Percentiles rank a stretch among this genome's conserved stretches.
Conservation (phyloP, 202 grass and related monocot genomes). For the Saccharum hybrid region DNA sequence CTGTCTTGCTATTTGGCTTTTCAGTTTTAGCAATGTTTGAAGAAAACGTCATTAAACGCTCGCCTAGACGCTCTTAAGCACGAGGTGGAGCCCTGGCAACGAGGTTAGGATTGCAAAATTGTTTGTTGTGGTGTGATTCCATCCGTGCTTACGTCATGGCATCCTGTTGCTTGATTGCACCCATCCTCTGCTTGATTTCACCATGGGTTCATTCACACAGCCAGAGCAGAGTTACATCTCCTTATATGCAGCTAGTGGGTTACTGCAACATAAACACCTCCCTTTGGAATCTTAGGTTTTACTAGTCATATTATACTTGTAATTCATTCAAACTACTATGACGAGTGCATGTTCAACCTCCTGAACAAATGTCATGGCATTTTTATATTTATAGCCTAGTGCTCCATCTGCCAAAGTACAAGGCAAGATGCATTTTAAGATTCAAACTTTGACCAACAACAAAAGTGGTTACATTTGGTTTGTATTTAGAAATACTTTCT, state of each 20-base stretch:
- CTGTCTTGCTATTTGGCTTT: background rate
- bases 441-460: background rate
- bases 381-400: background rate
- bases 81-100: background rate
- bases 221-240: background rate
- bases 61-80: background rate
- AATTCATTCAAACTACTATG: background rate
- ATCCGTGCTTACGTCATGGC: background rate
- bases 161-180: background rate
- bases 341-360: background rate
- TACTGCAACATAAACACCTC: background rate
- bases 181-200: background rate
- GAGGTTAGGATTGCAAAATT: background rate
- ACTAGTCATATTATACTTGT: conserved; percentile 14
- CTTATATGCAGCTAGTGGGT: background rate
- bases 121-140: background rate
- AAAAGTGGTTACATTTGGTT: background rate
- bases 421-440: background rate
- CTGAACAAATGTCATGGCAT: conserved; percentile 2
- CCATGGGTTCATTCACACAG: background rate
- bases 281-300: background rate
- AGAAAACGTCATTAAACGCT: background rate
- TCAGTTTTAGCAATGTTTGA: background rate
- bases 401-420: background rate
- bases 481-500: background rate